phyloP scores from a whole-genome alignment of 495 filamentous ascomycete genomes.

The Apodospora peruviana region DNA sequence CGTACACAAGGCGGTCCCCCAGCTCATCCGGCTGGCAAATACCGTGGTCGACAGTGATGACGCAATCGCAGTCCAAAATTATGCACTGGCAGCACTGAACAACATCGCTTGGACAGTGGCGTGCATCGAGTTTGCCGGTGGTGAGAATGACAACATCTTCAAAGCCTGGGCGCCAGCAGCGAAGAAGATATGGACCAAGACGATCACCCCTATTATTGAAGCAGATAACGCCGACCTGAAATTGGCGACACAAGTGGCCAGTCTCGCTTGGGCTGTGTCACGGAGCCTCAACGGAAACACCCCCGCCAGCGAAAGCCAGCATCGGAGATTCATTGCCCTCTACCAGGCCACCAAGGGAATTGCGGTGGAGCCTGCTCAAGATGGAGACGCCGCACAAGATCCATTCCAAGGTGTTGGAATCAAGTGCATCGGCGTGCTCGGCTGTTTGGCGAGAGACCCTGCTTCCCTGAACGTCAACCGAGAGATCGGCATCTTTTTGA shows the following conservation, averaged over 20 bases:
- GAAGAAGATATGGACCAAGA: conserved; percentile 46
- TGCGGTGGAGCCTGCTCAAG: conserved; percentile 10
- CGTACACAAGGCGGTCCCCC: conserved; percentile 43
- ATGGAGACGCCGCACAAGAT: conserved; percentile 27
- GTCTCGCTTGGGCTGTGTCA: conserved; percentile 57
- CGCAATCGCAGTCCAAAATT: conserved; percentile 32
- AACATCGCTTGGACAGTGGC: conserved; percentile 58
- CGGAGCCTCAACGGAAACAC: conserved; percentile 43
- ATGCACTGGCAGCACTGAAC: conserved; percentile 49
- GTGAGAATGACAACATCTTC: conserved; percentile 34
- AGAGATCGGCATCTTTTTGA: conserved; percentile 55
- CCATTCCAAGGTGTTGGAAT: conserved; percentile 48
- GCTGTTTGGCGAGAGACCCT: conserved; percentile 46
- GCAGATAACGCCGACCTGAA: conserved; percentile 53
- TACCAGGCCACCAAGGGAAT: conserved; percentile 47
- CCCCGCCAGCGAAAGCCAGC: conserved; percentile 41
- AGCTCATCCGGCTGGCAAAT: conserved; percentile 37
- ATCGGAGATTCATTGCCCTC: conserved; percentile 54
- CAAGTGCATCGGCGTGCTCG: conserved; percentile 58
- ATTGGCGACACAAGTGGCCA: conserved; percentile 51
- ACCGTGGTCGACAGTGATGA: conserved; percentile 15
- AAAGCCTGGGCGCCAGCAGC: conserved; percentile 44
- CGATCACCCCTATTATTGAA: conserved; percentile 45
- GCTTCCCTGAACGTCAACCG: conserved; percentile 40
- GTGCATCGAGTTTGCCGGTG: conserved; percentile 40